Conservation (phyloP, 164 flowering plant species). For the Piper betle region DNA sequence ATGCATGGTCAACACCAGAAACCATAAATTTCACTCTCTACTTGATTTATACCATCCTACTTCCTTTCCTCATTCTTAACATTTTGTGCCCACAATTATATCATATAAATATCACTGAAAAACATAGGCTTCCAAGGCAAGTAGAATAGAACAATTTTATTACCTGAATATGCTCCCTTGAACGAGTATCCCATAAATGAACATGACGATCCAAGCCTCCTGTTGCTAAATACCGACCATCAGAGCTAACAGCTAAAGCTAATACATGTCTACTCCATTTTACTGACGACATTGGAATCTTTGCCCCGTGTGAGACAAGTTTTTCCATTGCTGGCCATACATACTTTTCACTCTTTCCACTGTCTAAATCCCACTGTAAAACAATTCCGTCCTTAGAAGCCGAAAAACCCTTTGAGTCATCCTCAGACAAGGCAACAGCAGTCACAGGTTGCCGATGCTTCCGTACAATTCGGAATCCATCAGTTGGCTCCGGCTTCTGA, state of each 20-base stretch:
- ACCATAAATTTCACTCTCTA: too few species aligned
- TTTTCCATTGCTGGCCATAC: constrained; percentile 61
- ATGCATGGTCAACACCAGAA: too few species aligned
- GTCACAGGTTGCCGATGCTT: constrained; percentile 78
- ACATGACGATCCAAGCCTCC: constrained; percentile 94
- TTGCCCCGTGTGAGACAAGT: constrained; percentile 58
- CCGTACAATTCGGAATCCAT: constrained; percentile 41
- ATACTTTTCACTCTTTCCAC: constrained; percentile 66
- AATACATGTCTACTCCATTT: constrained; percentile 65
- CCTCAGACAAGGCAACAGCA: constrained; percentile 70
- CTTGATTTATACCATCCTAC: too few species aligned
- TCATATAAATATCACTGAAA: not conserved
- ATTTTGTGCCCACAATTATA: not conserved
- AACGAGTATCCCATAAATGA: constrained; percentile 93
- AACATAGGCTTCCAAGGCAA: not conserved
- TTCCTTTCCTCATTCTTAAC: not conserved
- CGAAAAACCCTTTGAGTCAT: constrained; percentile 72
- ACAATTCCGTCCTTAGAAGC: constrained; percentile 93
- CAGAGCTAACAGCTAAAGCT: constrained; percentile 75
- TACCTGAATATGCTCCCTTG: constrained; percentile 80
- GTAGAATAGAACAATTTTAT: not conserved
- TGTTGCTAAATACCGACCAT: constrained; percentile 86
- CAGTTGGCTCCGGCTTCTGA: constrained; percentile 36
- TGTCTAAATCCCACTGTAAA: constrained; percentile 75
- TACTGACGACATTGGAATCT: constrained; percentile 43